Conservation (phyloP, 2,329 filamentous ascomycete species). For the Xylaria sp. region DNA sequence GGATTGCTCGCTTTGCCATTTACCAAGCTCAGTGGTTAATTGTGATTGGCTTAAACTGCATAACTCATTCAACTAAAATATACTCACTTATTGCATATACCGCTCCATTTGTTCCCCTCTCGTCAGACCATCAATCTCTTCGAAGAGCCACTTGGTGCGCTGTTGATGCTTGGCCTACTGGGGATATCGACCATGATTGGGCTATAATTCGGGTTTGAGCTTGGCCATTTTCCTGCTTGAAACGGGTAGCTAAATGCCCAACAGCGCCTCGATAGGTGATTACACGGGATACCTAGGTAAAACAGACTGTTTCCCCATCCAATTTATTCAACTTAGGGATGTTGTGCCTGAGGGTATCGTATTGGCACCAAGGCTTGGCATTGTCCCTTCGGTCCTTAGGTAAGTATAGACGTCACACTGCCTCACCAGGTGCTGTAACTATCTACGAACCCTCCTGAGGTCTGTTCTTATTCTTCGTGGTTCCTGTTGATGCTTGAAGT, state of each 20-base stretch:
- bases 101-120: background rate
- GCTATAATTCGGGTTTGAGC: background rate
- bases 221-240: conserved; percentile 1
- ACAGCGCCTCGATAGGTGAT: background rate
- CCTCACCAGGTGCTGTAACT: background rate
- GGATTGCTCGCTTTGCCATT: too few species aligned
- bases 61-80: too few species aligned
- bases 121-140: background rate
- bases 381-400: too few species aligned
- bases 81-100: too few species aligned
- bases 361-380: conserved; percentile 5
- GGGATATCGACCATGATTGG: conserved; percentile 1
- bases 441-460: too few species aligned
- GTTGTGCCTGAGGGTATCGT: background rate
- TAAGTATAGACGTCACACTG: conserved; percentile 14
- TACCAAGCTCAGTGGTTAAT: too few species aligned
- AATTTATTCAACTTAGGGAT: too few species aligned
- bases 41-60: too few species aligned
- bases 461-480: background rate
- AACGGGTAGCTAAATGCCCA: background rate
- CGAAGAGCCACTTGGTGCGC: background rate
- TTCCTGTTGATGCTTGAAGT: background rate
- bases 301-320: background rate
- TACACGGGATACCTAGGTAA: background rate
- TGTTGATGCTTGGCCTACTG: conserved; percentile 6